Base-by-base conservation (phyloP, 208 protist genomes). In the Blechomonas ayalai region DNA sequence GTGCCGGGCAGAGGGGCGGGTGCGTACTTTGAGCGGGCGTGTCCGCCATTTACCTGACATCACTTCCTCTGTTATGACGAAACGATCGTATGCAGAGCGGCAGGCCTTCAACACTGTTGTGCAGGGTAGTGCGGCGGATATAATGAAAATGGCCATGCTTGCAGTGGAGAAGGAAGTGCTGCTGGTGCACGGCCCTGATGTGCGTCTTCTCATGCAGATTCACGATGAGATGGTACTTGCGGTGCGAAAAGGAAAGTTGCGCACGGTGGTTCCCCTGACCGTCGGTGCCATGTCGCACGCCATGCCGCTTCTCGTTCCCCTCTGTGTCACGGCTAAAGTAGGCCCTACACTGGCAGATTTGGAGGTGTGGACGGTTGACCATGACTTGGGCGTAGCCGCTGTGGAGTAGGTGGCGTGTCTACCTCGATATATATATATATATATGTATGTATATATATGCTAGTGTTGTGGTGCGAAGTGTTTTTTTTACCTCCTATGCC, bases 21-120 rank as follows among this genome's bases (percentile, higher is more conserved):
- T 95, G 37, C 84, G 85, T 26, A 95, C 88, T 4, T 28, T 95
- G 22, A 82, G 73, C 47, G 81, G 82, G 5, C 72, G 88, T 6
- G 47, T 83, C 27, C 80, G 88, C 9, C 47, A 52, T 19, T 56
- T 95, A 16, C 73, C 73, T 1, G 75, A 90, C 20, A 75, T 95
- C 25, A 68, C 68, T 40, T 71, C 68, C 44, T 55, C 59, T 12
- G 64, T 84, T 25, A 59, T 81, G 56, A 44, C 44, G n/a, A 67
- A 72, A 32, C 69, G 78, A 13, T 59, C 68, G n/a, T 74, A 86
- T 25, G 88, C 84, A 13, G 78, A 91, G 63, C 75, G 88, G 25
- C 84, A 92, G 69, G 84, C 88, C n/a, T 88, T 93, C 50, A 95
- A 95, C 61, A 88, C 79, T 12, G 72, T 90, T 1, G 54, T 95